Percentiles rank a stretch among this genome's conserved stretches.
Conservation (phyloP, 208 protist species). For the Leishmania turanica region DNA sequence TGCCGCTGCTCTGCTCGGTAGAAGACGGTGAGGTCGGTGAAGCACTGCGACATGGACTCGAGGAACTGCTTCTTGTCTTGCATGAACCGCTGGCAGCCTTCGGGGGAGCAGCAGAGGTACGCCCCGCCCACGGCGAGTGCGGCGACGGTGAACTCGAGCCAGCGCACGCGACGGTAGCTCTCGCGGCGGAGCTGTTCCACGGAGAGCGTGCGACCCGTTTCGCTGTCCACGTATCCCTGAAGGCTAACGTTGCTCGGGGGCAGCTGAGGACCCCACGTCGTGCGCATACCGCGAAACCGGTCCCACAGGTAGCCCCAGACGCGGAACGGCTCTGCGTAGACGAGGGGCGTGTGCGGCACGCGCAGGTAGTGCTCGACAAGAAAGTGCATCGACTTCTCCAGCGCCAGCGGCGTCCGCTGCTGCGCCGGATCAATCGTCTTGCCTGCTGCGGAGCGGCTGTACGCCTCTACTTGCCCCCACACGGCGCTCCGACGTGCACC, state of each 20-base stretch:
- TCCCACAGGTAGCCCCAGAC: constrained; percentile 88
- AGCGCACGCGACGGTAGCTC: constrained; percentile 59
- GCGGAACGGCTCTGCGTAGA: constrained; percentile 65
- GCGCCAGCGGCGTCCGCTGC: constrained; percentile 64
- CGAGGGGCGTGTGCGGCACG: constrained; percentile 57
- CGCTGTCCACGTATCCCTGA: constrained; percentile 33
- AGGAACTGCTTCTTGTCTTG: constrained; percentile 85
- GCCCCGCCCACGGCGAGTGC: constrained; percentile 68
- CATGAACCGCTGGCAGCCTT: constrained; percentile 65
- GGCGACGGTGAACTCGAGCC: constrained; percentile 85
- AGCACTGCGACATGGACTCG: constrained; percentile 88
- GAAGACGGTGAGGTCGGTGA: constrained; percentile 74
- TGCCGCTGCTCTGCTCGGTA: constrained; percentile 73
- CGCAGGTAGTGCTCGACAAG: constrained; percentile 85
- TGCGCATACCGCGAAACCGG: constrained; percentile 78
- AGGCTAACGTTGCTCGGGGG: constrained; percentile 34
- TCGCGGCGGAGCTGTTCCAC: constrained; percentile 27
- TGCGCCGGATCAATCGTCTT: constrained; percentile 48
- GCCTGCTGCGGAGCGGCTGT: constrained; percentile 73
- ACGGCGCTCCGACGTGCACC: background rate
- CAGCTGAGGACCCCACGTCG: constrained; percentile 73
- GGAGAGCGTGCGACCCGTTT: constrained; percentile 4
- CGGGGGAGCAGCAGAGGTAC: constrained; percentile 63
- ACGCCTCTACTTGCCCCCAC: constrained; percentile 55
- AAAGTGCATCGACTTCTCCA: constrained; percentile 90